phyloP scores from a whole-genome alignment of 2,329 filamentous ascomycete genomes.

The Ascochyta pisi region DNA sequence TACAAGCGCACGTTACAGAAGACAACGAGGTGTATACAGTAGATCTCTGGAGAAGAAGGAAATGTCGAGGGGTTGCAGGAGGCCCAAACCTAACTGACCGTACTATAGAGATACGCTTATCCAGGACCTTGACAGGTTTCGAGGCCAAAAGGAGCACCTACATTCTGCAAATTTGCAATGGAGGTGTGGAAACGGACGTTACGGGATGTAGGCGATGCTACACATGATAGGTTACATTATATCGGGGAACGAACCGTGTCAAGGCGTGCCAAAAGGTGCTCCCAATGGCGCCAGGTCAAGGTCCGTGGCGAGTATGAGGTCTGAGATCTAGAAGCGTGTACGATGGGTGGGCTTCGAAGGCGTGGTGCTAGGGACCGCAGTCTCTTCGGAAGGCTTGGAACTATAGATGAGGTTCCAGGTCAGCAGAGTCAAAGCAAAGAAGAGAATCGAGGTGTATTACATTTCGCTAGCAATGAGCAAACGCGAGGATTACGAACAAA shows the following conservation, averaged over 20 bases:
- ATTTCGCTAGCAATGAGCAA: slow-evolving; percentile 35
- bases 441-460: slow-evolving; percentile 38
- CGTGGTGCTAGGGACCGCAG: slow-evolving; percentile 2
- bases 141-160: background rate
- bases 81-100: background rate
- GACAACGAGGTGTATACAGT: background rate
- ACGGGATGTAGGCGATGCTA: background rate
- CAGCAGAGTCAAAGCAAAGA: slow-evolving; percentile 18
- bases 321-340: slow-evolving; percentile 10
- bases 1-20: background rate
- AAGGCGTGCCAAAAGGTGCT: background rate
- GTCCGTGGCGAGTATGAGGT: background rate
- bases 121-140: background rate
- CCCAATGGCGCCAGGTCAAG: background rate
- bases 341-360: slow-evolving; percentile 6
- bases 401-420: slow-evolving; percentile 18
- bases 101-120: background rate
- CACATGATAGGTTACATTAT: background rate
- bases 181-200: background rate
- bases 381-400: slow-evolving; percentile 21
- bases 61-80: background rate
- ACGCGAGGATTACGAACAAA: slow-evolving; percentile 28
- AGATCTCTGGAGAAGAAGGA: background rate
- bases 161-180: background rate
- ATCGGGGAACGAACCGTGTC: background rate